These are phyloP conservation scores for Nothophoma quercina DNA, from an alignment of 2,329 filamentous ascomycete species.

Conservation along the genomic window DNA sequence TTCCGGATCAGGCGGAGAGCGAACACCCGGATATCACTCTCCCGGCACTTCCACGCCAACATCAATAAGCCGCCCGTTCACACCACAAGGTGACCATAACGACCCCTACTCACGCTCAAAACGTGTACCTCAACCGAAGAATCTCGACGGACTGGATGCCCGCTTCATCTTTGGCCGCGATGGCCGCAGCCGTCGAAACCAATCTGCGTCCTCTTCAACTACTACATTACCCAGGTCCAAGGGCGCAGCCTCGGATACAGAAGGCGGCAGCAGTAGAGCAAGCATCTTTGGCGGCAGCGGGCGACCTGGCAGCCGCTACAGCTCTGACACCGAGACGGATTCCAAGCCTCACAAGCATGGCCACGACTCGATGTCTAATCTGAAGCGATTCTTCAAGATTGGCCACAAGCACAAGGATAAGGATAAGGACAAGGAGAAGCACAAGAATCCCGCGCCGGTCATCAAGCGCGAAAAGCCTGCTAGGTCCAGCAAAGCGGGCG, in stretches of 20 bases:
- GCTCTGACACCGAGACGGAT: constrained; percentile 50
- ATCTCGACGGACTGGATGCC: constrained; percentile 73
- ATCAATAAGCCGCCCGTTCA: constrained; percentile 74
- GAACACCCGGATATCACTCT: constrained; percentile 54
- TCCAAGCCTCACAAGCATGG: constrained; percentile 52
- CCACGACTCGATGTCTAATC: constrained; percentile 86
- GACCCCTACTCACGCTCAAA: constrained; percentile 88
- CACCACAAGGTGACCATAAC: constrained; percentile 78
- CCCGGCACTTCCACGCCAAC: constrained; percentile 62
- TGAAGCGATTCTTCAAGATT: constrained; percentile 96
- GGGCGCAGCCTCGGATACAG: constrained; percentile 46
- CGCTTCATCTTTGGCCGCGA: constrained; percentile 87
- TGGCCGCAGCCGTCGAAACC: constrained; percentile 64
- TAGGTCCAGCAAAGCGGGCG: constrained; percentile 54
- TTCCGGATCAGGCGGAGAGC: constrained; percentile 62
- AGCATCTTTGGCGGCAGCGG: constrained; percentile 62
- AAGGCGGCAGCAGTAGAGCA: constrained; percentile 56
- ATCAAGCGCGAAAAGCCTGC: constrained; percentile 59
- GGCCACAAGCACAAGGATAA: constrained; percentile 66
- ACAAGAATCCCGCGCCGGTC: constrained; percentile 70
- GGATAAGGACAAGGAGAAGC: constrained; percentile 54
- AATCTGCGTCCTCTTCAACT: constrained; percentile 41
- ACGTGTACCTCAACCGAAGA: constrained; percentile 72
- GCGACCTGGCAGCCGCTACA: constrained; percentile 58
- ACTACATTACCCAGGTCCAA: constrained; percentile 56